Percentiles rank a stretch among this genome's conserved stretches.
Conservation (phyloP, 345 rosid species). For the Moricandia arvensis region DNA sequence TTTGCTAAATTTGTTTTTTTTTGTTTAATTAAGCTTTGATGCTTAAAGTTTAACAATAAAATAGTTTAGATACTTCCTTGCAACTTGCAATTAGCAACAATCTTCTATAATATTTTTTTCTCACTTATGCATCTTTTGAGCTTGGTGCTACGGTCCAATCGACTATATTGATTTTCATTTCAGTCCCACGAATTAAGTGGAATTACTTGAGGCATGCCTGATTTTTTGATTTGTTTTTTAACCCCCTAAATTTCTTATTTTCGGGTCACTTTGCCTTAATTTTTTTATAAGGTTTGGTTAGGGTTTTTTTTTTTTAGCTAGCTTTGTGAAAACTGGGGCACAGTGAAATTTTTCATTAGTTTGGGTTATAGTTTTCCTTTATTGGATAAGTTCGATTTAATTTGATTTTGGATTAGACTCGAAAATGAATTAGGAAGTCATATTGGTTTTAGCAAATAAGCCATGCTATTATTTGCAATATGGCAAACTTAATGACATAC, state of each 20-base stretch:
- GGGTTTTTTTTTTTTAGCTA: background rate
- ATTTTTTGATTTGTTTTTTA: background rate
- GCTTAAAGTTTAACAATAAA: constrained; percentile 1
- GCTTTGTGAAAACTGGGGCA: background rate
- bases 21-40: constrained; percentile 20
- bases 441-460: background rate
- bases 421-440: background rate
- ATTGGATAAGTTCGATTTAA: background rate
- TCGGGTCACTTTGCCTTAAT: background rate
- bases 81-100: constrained; percentile 27
- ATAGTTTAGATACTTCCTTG: constrained; percentile 24
- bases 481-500: constrained; percentile 8
- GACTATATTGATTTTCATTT: background rate
- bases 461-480: constrained; percentile 10
- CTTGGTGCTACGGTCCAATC: constrained; percentile 33
- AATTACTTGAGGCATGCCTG: background rate
- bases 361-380: background rate
- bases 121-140: background rate
- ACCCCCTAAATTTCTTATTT: background rate
- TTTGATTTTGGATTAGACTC: background rate
- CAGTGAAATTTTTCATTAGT: background rate
- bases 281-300: background rate
- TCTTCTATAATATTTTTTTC: background rate
- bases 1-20: constrained; percentile 31
- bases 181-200: background rate